Evolutionary conservation across 2,329 filamentous ascomycete genomes (phyloP).

Genomic region (Penicillium sp.): DNA sequence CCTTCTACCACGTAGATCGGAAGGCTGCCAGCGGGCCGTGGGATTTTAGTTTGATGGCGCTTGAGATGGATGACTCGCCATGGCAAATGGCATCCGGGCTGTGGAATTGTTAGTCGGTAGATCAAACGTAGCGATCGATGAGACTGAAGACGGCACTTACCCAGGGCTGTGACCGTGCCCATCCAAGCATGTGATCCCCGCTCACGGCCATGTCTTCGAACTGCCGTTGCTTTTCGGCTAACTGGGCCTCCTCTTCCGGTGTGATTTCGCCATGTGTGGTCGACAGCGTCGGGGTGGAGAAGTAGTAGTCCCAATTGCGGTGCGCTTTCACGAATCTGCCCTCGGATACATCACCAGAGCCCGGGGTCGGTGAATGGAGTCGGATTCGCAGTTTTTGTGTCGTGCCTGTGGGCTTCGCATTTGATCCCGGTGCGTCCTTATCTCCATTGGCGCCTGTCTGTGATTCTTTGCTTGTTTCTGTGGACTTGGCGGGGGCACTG

Average conservation of each 20-base stretch:
- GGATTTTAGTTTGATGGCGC: conserved; percentile 33
- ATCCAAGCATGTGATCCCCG: conserved; percentile 34
- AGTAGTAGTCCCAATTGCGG: conserved; percentile 46
- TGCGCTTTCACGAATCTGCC: conserved; percentile 44
- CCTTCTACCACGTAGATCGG: conserved; percentile 25
- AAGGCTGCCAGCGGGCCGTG: conserved; percentile 23
- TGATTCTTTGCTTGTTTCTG: conserved; percentile 4
- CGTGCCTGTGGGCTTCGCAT: conserved; percentile 1
- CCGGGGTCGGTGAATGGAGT: conserved; percentile 42
- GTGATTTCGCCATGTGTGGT: conserved; percentile 2
- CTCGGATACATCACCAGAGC: conserved; percentile 26
- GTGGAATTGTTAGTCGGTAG: background rate
- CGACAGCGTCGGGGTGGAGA: conserved; percentile 37
- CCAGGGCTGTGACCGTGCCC: conserved; percentile 34
- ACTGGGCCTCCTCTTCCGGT: conserved; percentile 12
- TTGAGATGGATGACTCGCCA: conserved; percentile 45
- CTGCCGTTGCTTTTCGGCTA: conserved; percentile 27
- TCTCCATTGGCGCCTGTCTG: background rate
- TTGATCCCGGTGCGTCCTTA: background rate
- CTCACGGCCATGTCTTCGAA: conserved; percentile 42
- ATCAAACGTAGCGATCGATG: background rate
- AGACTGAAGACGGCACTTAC: conserved; percentile 27
- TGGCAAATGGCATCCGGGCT: conserved; percentile 45
- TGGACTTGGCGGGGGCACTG: conserved; percentile 30
- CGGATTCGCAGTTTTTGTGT: conserved; percentile 43